phyloP scores from a whole-genome alignment of 805 yeast genomes.

The Yamadazyma kitorensis region DNA sequence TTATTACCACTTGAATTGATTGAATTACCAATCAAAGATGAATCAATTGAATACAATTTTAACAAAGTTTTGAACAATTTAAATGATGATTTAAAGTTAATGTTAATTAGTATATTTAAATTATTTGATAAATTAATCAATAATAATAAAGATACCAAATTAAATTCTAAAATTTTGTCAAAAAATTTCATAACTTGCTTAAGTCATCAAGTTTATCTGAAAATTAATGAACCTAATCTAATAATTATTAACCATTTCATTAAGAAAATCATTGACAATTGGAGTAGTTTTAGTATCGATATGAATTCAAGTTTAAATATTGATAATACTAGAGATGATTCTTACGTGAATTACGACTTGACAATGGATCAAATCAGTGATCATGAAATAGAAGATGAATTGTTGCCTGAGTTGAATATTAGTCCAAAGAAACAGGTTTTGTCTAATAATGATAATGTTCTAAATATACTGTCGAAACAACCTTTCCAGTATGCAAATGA shows the following conservation, averaged over 20 bases:
- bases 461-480: slow-evolving; percentile 5
- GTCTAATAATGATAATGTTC: slow-evolving; percentile 2
- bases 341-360: slow-evolving; percentile 32
- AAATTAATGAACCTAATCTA: slow-evolving; percentile 43
- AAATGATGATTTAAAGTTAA: slow-evolving; percentile 6
- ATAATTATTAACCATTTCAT: slow-evolving; percentile 54
- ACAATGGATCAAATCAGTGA: slow-evolving; percentile 27
- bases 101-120: slow-evolving; percentile 41
- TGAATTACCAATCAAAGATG: slow-evolving; percentile 52
- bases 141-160: slow-evolving; percentile 39
- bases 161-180: slow-evolving; percentile 38
- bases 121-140: slow-evolving; percentile 36
- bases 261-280: slow-evolving; percentile 50
- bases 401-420: not conserved
- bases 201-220: slow-evolving; percentile 45
- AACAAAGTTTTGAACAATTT: slow-evolving; percentile 9
- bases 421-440: slow-evolving; percentile 8
- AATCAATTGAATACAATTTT: slow-evolving; percentile 27
- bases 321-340: slow-evolving; percentile 21
- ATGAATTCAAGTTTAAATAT: not conserved
- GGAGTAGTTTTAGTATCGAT: slow-evolving; percentile 33
- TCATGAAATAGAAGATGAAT: not conserved
- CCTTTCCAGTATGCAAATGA: not conserved
- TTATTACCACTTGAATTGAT: slow-evolving; percentile 51
- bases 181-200: slow-evolving; percentile 53